Conservation (phyloP, 768 basidiomycete genomes). For the Glaciozyma antarctica region DNA sequence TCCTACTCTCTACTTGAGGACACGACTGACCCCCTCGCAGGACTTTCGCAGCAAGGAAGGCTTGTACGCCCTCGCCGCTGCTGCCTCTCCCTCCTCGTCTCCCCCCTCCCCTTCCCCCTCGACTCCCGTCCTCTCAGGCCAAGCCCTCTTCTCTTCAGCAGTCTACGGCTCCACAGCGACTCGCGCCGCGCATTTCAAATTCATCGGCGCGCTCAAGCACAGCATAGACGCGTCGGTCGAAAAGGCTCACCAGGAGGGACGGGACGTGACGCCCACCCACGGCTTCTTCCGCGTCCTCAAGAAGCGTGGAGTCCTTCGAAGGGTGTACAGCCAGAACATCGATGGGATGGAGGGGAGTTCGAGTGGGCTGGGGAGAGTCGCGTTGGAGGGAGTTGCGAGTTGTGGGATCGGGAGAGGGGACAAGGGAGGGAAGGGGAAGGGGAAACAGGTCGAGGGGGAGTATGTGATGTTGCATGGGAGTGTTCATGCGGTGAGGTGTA, state of each 20-base stretch:
- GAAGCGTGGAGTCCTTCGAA: slow-evolving; percentile 67
- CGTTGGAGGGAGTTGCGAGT: slow-evolving; percentile 11
- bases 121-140: slow-evolving; percentile 62
- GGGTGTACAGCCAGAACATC: slow-evolving; percentile 96
- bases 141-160: slow-evolving; percentile 88
- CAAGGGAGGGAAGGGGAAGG: slow-evolving; percentile 14
- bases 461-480: slow-evolving; percentile 93
- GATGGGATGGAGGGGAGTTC: slow-evolving; percentile 81
- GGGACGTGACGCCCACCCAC: slow-evolving; percentile 77
- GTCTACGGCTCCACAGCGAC: slow-evolving; percentile 78
- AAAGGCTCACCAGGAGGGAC: slow-evolving; percentile 44
- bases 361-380: slow-evolving; percentile 47
- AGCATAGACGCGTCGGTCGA: slow-evolving; percentile 45
- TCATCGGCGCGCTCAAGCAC: slow-evolving; percentile 80
- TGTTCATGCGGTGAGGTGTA: slow-evolving; percentile 80
- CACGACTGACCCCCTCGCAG: slow-evolving; percentile 42
- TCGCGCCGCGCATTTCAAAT: slow-evolving; percentile 83
- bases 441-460: slow-evolving; percentile 56
- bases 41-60: slow-evolving; percentile 62
- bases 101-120: background rate
- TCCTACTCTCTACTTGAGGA: background rate
- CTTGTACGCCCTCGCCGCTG: background rate
- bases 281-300: slow-evolving; percentile 77
- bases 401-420: background rate
- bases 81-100: background rate